Evolutionary conservation across 495 filamentous ascomycete species (phyloP).

Genomic region (Talaromyces wortmannii): DNA sequence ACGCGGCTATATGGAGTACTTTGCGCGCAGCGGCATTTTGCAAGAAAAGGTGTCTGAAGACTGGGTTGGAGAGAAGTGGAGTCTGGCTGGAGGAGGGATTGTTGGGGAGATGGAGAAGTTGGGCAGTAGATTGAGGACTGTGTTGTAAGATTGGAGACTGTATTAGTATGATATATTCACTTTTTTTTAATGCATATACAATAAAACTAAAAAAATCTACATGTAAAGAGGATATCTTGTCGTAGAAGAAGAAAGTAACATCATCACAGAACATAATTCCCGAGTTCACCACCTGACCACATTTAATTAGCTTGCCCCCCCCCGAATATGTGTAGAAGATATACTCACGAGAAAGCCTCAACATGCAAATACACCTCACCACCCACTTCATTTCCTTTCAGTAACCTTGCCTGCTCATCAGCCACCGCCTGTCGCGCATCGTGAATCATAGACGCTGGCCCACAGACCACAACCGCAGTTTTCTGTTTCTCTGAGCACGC

Average conservation of each 20-base stretch:
- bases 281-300: no score
- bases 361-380: slow-evolving; percentile 46
- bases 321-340: no score
- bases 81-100: slow-evolving; percentile 70
- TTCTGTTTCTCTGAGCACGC: slow-evolving; percentile 12
- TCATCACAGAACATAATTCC: no score
- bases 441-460: slow-evolving; percentile 41
- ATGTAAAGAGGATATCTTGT: no score
- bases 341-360: slow-evolving; percentile 43
- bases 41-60: slow-evolving; percentile 60
- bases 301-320: no score
- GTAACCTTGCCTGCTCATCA: slow-evolving; percentile 29
- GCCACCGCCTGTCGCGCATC: slow-evolving; percentile 44
- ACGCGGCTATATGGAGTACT: slow-evolving; percentile 84
- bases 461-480: slow-evolving; percentile 39
- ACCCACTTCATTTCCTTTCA: slow-evolving; percentile 10
- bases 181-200: background rate
- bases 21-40: slow-evolving; percentile 77
- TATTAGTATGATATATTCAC: background rate
- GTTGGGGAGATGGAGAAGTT: slow-evolving; percentile 76
- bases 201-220: no score
- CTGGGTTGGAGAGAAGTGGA: slow-evolving; percentile 79
- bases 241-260: no score
- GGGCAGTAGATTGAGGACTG: slow-evolving; percentile 40
- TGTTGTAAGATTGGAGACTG: background rate